These are phyloP conservation scores for Sugiyamaella pinicola DNA, from an alignment of 1,139 yeast genomes.

Conservation along the genomic window DNA sequence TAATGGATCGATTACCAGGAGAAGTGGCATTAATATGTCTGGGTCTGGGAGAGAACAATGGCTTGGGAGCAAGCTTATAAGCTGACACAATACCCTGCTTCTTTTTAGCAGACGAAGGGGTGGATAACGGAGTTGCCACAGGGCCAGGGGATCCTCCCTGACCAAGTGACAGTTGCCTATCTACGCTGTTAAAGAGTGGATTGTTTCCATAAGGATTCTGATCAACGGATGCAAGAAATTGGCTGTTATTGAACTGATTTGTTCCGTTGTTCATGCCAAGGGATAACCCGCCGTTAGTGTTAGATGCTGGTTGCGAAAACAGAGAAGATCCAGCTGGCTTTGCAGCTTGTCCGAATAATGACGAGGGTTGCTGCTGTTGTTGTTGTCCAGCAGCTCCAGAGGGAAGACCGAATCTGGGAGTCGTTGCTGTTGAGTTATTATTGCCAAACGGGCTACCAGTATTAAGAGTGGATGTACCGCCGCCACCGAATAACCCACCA, in stretches of 20 bases:
- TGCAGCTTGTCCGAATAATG: conserved; percentile 15
- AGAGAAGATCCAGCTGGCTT: conserved; percentile 11
- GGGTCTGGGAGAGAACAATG: conserved; percentile 39
- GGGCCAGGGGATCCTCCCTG: conserved; percentile 50
- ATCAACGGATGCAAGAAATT: conserved; percentile 50
- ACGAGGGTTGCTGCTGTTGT: conserved; percentile 1
- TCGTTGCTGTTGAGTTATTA: background rate
- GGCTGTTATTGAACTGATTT: conserved; percentile 22
- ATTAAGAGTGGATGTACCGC: conserved; percentile 28
- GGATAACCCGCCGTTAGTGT: background rate
- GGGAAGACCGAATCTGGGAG: conserved; percentile 7
- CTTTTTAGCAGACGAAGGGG: conserved; percentile 41
- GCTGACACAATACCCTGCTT: conserved; percentile 62
- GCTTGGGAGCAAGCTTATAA: conserved; percentile 60
- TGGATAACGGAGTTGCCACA: conserved; percentile 54
- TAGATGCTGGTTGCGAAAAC: conserved; percentile 3
- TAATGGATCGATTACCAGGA: conserved; percentile 5
- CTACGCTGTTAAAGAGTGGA: conserved; percentile 51
- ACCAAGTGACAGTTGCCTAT: conserved; percentile 1
- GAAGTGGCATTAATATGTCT: conserved; percentile 7
- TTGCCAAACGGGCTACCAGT: conserved; percentile 32
- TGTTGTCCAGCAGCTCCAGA: conserved; percentile 21
- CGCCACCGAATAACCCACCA: conserved; percentile 39
- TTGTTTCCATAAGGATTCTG: conserved; percentile 76
- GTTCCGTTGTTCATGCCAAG: conserved; percentile 15